Conservation (phyloP, 169 alveolate species). For the Plasmodium berghei region DNA sequence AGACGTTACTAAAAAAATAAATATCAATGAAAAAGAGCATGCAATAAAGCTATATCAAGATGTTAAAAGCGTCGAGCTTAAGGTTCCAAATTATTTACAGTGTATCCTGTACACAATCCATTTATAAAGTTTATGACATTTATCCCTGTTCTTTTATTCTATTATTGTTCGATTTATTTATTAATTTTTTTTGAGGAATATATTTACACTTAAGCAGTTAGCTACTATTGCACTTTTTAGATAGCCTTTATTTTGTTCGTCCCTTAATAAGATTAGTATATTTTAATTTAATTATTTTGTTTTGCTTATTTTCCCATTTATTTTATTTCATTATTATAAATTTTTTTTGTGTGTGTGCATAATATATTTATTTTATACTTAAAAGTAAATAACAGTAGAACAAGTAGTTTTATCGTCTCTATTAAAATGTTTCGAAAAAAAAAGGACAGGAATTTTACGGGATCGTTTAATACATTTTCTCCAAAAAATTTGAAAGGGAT, state of each 20-base stretch:
- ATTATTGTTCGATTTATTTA: background rate
- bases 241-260: background rate
- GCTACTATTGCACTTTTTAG: background rate
- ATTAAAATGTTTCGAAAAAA: constrained; percentile 6
- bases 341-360: background rate
- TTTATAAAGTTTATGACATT: background rate
- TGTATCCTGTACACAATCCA: constrained; percentile 42
- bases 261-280: background rate
- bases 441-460: background rate
- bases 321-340: background rate
- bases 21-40: constrained; percentile 8
- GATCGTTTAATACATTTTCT: background rate
- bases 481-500: background rate
- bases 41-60: constrained; percentile 22
- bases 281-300: constrained; percentile 6
- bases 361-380: background rate
- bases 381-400: background rate
- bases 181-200: background rate
- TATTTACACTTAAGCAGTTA: background rate
- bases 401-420: constrained; percentile 1
- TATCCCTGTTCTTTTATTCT: background rate
- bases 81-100: constrained; percentile 48
- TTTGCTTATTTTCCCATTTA: background rate
- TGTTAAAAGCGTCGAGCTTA: constrained; percentile 32
- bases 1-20: background rate